These are phyloP conservation scores for Heterobasidion parviporum DNA, from an alignment of 1,284 basidiomycete species.

Conservation along the genomic window DNA sequence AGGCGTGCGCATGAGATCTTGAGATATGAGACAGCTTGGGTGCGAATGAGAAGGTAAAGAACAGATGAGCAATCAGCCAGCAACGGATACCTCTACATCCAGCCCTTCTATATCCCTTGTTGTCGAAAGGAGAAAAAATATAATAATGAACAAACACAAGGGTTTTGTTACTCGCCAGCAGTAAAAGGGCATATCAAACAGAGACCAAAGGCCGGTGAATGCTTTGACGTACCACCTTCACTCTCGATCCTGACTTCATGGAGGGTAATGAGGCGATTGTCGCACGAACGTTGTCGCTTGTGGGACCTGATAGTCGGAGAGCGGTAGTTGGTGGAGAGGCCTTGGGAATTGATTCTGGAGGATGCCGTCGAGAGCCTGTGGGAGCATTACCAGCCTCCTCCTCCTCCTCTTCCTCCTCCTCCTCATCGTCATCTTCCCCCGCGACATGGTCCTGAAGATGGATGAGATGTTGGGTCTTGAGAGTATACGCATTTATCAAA, in stretches of 20 bases:
- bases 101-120: neutral
- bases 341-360: slow-evolving; percentile 9
- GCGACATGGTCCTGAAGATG: slow-evolving; percentile 38
- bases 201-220: neutral
- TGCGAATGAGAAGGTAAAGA: too few relatives aligned
- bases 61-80: too few relatives aligned
- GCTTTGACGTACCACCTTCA: slow-evolving; percentile 37
- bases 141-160: neutral
- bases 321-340: slow-evolving; percentile 1
- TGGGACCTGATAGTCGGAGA: neutral
- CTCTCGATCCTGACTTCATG: slow-evolving; percentile 24
- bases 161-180: neutral
- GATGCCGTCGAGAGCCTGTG: slow-evolving; percentile 23
- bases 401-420: slow-evolving; percentile 44
- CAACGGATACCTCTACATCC: neutral
- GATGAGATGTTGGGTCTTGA: neutral
- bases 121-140: neutral
- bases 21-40: too few relatives aligned
- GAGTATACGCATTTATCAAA: neutral
- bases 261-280: neutral
- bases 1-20: too few relatives aligned
- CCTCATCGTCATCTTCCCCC: slow-evolving; percentile 59
- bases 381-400: slow-evolving; percentile 39
- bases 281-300: neutral
- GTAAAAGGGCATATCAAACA: neutral